Percentiles rank a stretch among this genome's conserved stretches.
These are phyloP conservation scores for Triticum aestivum DNA, from an alignment of 176 grass and related monocot genomes.

Conservation along the genomic window DNA sequence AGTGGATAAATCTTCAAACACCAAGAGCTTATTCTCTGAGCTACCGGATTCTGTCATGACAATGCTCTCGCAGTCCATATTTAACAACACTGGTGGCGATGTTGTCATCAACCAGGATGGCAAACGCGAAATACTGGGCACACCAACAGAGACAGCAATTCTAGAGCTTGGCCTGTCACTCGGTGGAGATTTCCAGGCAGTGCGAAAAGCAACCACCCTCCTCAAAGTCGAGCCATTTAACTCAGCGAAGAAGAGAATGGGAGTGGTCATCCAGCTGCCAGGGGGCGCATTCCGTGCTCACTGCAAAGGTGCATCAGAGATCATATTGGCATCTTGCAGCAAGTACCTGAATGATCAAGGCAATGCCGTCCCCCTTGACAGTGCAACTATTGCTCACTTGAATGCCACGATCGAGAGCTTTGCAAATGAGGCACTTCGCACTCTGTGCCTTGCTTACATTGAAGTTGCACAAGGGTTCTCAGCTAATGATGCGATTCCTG, in stretches of 20 bases:
- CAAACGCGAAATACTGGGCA: constrained; percentile 82
- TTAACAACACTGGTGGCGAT: constrained; percentile 89
- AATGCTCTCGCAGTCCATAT: constrained; percentile 71
- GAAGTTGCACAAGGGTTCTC: constrained; percentile 63
- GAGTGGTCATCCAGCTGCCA: constrained; percentile 79
- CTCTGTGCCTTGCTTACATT: constrained; percentile 84
- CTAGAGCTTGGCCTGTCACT: constrained; percentile 80
- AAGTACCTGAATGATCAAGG: constrained; percentile 75
- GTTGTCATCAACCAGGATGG: constrained; percentile 72
- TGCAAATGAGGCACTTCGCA: constrained; percentile 90
- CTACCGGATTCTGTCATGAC: constrained; percentile 57
- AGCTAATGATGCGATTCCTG: constrained; percentile 58
- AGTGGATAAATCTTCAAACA: constrained; percentile 40
- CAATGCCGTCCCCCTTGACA: constrained; percentile 56
- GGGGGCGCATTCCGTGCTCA: constrained; percentile 60
- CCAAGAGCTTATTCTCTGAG: constrained; percentile 46
- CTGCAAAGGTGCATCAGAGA: constrained; percentile 91
- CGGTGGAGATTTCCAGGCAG: constrained; percentile 63
- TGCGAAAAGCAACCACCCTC: constrained; percentile 59
- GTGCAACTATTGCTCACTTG: constrained; percentile 49
- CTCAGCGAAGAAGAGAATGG: constrained; percentile 95
- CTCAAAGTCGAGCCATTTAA: constrained; percentile 93
- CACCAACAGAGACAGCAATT: constrained; percentile 88
- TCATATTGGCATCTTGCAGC: constrained; percentile 79
- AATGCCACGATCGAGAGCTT: constrained; percentile 71